Base-by-base conservation (phyloP, 192 early-diverging fungal species). In the Backusella psychrophila region DNA sequence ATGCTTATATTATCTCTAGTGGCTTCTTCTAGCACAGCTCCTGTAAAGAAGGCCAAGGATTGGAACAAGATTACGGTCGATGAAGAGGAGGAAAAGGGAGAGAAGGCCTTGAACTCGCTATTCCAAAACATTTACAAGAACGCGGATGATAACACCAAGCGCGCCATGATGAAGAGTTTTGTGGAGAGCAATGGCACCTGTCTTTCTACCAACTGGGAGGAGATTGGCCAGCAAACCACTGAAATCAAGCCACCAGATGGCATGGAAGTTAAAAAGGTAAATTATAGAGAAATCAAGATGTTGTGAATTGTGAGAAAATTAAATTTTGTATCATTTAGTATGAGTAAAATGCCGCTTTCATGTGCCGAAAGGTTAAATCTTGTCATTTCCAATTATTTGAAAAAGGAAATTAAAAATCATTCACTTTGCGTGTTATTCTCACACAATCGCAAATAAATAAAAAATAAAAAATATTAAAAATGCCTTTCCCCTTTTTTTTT, bases 101-200 rank as follows among this genome's bases (percentile, higher is more conserved):
- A 98, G 76, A 89, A 91, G 76, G 93, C 94, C 29, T 84, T 98
- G 74, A 97, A 98, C 83, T 85, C 91, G 53, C 85, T 98, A 52
- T 99, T 99, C 88, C 94, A 96, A 77, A 84, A 91, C 39, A 95
- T 99, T 69, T 99, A 96, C 82, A 90, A 89, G 73, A 94, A 97
- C 79, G 95, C 96, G 0, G 92, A 90, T 76, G 92, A 94, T 23
- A 94, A 99, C 65, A 93, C 94, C 8, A 87, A 87, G 68, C 86
- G 93, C 21, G 97, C 98, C 0, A 99, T 99, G 98, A 92, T 98
- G 89, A 99, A 99, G 87, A 95, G 94, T 80, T 99, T 94, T 81
- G 87, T 92, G 5, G 98, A 99, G 82, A 95, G 92, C 83, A 95
- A 95, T 70, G 98, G 98, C 31, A 99, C 98, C 0, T 90, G 90